Evolutionary conservation across 2,329 filamentous ascomycete species (phyloP).

Genomic region (Hymenoscyphus repandus): DNA sequence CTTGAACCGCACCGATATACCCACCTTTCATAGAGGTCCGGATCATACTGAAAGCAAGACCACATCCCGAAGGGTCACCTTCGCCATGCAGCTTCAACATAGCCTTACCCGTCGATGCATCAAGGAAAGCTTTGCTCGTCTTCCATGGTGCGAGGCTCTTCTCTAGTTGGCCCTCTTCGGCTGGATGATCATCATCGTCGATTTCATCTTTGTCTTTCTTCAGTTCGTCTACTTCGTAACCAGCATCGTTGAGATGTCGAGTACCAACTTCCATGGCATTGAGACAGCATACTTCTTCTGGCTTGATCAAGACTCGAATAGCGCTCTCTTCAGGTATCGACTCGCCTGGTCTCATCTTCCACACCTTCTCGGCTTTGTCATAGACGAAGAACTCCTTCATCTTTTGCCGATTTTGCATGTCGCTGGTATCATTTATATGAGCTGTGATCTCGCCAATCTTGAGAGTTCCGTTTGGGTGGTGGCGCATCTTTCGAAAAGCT

Average conservation of each 20-base stretch:
- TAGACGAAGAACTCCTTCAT: constrained; percentile 95
- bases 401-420: constrained; percentile 93
- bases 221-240: constrained; percentile 69
- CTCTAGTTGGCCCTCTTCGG: constrained; percentile 51
- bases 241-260: constrained; percentile 85
- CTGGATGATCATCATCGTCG: constrained; percentile 21
- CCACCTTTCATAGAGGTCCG: constrained; percentile 98
- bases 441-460: constrained; percentile 81
- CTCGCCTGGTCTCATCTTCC: constrained; percentile 72
- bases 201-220: constrained; percentile 40
- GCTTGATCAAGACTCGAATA: constrained; percentile 84
- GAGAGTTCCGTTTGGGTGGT: constrained; percentile 63
- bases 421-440: constrained; percentile 87
- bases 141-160: constrained; percentile 94
- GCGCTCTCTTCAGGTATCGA: constrained; percentile 72
- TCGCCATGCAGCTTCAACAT: constrained; percentile 95
- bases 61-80: constrained; percentile 89
- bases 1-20: constrained; percentile 74
- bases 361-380: constrained; percentile 76
- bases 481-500: constrained; percentile 80
- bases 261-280: constrained; percentile 96
- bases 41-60: constrained; percentile 94
- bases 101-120: constrained; percentile 89
- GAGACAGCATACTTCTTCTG: constrained; percentile 89
- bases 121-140: constrained; percentile 91